phyloP scores from a whole-genome alignment of 1,284 basidiomycete species.

The Kwoniella shivajii region DNA sequence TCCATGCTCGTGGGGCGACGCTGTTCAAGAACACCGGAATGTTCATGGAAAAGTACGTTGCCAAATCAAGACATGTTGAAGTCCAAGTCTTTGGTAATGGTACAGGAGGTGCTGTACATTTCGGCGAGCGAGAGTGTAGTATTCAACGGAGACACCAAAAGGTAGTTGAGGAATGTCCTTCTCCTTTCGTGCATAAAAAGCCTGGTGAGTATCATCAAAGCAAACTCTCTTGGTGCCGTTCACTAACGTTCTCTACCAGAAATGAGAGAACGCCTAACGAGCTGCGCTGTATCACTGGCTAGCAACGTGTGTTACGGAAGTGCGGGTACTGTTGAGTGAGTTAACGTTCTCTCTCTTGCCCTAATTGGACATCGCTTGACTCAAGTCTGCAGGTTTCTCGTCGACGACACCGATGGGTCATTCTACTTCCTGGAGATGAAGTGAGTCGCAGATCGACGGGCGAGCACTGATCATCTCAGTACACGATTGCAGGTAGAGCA shows the following conservation, averaged over 20 bases:
- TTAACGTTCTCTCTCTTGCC: neutral
- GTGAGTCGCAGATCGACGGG: conserved; percentile 42
- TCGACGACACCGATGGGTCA: conserved; percentile 37
- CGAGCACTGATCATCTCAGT: neutral
- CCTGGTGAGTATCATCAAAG: conserved; percentile 17
- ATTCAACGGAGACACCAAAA: conserved; percentile 74
- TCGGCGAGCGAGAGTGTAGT: conserved; percentile 72
- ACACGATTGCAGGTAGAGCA: conserved; percentile 61
- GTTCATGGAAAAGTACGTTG: conserved; percentile 66
- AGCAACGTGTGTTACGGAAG: conserved; percentile 29
- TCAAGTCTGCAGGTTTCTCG: conserved; percentile 24
- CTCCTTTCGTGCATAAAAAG: conserved; percentile 22
- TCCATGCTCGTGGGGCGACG: conserved; percentile 48
- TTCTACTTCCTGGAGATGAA: conserved; percentile 79
- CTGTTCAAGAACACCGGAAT: conserved; percentile 63
- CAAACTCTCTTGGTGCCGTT: no score
- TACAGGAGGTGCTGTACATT: conserved; percentile 60
- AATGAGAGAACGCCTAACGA: conserved; percentile 29
- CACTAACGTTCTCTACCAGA: no score
- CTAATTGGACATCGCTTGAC: neutral
- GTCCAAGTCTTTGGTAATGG: conserved; percentile 73
- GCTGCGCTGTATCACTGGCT: conserved; percentile 29
- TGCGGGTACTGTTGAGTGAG: conserved; percentile 39
- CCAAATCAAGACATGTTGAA: conserved; percentile 62
- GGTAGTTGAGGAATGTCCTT: conserved; percentile 66